phyloP scores from a whole-genome alignment of 306 rosid species.

The Arachis hypogaea region DNA sequence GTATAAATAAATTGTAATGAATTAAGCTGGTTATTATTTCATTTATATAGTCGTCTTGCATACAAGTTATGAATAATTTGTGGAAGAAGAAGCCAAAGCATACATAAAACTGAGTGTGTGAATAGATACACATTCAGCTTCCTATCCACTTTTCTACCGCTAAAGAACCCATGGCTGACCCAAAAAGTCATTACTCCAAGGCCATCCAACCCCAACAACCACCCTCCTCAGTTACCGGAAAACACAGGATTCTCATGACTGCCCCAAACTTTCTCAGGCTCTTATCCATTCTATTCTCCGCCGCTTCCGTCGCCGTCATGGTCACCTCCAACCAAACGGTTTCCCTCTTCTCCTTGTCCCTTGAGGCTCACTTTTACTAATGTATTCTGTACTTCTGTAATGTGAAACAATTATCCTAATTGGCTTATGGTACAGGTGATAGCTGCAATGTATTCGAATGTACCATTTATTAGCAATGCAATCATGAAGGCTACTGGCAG shows the following conservation, averaged over 20 bases:
- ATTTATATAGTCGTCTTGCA: no score
- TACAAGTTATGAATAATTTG: no score
- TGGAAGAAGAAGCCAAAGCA: no score
- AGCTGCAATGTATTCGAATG: no score
- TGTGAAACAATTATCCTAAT: no score
- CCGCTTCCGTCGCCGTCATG: conserved; percentile 48
- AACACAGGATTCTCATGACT: conserved; percentile 14
- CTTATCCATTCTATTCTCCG: conserved; percentile 48
- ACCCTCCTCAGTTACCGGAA: not conserved
- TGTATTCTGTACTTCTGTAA: no score
- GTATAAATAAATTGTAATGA: no score
- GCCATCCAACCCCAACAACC: conserved; percentile 4
- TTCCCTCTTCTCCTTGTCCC: conserved; percentile 33
- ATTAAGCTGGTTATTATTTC: no score
- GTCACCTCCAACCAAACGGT: conserved; percentile 65
- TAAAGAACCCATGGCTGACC: conserved; percentile 24
- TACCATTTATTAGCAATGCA: no score
- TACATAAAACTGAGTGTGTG: no score
- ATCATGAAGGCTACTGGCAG: no score
- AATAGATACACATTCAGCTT: not conserved
- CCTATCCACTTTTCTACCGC: not conserved
- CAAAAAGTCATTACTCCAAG: conserved; percentile 31
- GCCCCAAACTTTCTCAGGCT: conserved; percentile 54
- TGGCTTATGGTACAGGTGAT: no score
- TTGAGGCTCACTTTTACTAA: conserved; percentile 61